These are phyloP conservation scores for Salix arbutifolia DNA, from an alignment of 345 rosid species.

Conservation along the genomic window DNA sequence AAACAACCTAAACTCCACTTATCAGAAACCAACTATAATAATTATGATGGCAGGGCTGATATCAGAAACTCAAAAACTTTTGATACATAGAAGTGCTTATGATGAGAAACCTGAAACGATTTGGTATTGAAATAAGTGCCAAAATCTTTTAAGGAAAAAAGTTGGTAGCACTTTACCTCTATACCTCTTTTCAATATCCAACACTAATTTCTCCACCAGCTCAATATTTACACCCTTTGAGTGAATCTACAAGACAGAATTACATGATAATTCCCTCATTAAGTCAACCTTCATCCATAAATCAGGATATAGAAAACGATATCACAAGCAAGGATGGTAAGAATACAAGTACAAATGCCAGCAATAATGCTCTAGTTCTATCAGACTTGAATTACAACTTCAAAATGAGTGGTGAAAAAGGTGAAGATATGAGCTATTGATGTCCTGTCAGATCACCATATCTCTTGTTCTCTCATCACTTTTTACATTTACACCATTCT, in stretches of 20 bases:
- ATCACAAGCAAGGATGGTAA: neutral
- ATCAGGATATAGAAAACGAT: neutral
- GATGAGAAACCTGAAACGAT: no score
- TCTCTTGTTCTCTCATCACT: no score
- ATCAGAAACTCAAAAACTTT: no score
- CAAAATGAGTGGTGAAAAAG: neutral
- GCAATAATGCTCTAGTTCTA: neutral
- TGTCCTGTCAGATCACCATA: neutral
- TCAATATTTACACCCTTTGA: slow-evolving; percentile 69
- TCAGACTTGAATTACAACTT: neutral
- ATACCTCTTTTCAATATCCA: slow-evolving; percentile 64
- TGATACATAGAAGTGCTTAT: no score
- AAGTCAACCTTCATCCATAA: neutral
- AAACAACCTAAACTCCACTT: no score
- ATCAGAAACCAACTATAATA: no score
- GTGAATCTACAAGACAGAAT: slow-evolving; percentile 54
- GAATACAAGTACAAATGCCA: neutral
- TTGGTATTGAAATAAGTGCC: no score
- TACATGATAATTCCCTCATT: neutral
- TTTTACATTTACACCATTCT: neutral
- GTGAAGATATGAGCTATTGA: neutral
- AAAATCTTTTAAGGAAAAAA: neutral
- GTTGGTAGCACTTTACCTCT: slow-evolving; percentile 38
- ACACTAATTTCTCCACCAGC: slow-evolving; percentile 64
- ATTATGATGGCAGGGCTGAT: no score